These are phyloP conservation scores for Sugiyamaella paludigena DNA, from an alignment of 1,139 yeast species.

Conservation along the genomic window DNA sequence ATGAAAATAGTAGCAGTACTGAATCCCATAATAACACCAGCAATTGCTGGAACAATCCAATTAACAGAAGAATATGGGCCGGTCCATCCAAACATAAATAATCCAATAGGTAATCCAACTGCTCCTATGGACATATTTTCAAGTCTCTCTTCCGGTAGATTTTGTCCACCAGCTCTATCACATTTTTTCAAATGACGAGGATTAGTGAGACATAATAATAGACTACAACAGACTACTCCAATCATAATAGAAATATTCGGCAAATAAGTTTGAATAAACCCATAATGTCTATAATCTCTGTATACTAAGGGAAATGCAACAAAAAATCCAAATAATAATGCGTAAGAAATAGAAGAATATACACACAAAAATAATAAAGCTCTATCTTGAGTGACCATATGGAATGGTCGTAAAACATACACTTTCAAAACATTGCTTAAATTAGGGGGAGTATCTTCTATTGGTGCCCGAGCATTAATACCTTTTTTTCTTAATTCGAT, in stretches of 20 bases:
- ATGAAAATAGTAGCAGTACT: slow-evolving; percentile 72
- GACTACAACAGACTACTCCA: slow-evolving; percentile 9
- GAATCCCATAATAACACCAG: slow-evolving; percentile 74
- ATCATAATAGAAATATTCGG: slow-evolving; percentile 11
- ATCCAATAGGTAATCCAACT: slow-evolving; percentile 49
- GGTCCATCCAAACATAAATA: slow-evolving; percentile 46
- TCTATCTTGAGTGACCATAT: slow-evolving; percentile 7
- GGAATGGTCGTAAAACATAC: slow-evolving; percentile 3
- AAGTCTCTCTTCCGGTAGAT: slow-evolving; percentile 12
- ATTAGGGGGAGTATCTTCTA: slow-evolving; percentile 9
- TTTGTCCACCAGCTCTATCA: slow-evolving; percentile 5
- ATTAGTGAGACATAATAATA: slow-evolving; percentile 6
- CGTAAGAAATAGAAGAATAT: slow-evolving; percentile 15
- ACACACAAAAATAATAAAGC: slow-evolving; percentile 12
- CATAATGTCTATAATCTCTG: slow-evolving; percentile 10
- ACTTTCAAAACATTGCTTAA: slow-evolving; percentile 3
- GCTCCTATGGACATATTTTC: slow-evolving; percentile 42
- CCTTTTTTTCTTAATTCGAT: slow-evolving; percentile 8
- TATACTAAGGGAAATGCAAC: slow-evolving; percentile 15
- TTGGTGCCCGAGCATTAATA: slow-evolving; percentile 8
- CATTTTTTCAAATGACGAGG: slow-evolving; percentile 10
- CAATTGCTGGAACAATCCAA: slow-evolving; percentile 77
- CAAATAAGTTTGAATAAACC: slow-evolving; percentile 8
- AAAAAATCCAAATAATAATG: slow-evolving; percentile 11
- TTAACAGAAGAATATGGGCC: slow-evolving; percentile 50